Conservation (phyloP, 768 basidiomycete genomes). For the Chiua virens region DNA sequence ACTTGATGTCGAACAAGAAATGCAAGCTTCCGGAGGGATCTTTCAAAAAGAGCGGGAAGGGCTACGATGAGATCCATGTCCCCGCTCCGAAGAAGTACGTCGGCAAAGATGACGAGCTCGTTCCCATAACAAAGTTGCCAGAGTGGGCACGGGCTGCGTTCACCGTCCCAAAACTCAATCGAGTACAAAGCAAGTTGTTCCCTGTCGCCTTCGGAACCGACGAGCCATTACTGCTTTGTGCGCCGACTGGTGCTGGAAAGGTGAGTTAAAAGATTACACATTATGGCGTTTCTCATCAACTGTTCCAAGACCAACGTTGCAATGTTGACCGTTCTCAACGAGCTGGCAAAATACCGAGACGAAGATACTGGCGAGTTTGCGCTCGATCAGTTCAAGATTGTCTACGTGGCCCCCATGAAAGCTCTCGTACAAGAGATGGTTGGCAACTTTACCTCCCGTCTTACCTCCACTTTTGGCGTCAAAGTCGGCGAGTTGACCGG, state of each 20-base stretch:
- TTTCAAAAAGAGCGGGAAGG: slow-evolving; percentile 94
- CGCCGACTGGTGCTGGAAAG: slow-evolving; percentile 98
- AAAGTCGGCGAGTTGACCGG: slow-evolving; percentile 95
- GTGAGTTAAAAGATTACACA: slow-evolving; percentile 41
- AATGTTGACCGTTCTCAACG: slow-evolving; percentile 91
- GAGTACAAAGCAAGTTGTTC: slow-evolving; percentile 90
- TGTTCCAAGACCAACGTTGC: slow-evolving; percentile 88
- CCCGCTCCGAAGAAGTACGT: slow-evolving; percentile 85
- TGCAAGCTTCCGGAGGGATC: slow-evolving; percentile 97
- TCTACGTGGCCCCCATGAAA: slow-evolving; percentile 99
- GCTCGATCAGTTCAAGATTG: slow-evolving; percentile 89
- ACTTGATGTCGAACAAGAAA: slow-evolving; percentile 98
- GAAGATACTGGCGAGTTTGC: slow-evolving; percentile 78
- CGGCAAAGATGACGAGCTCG: slow-evolving; percentile 59
- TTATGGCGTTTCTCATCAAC: slow-evolving; percentile 10
- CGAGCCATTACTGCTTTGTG: slow-evolving; percentile 93
- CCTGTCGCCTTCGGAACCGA: slow-evolving; percentile 94
- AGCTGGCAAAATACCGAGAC: slow-evolving; percentile 85
- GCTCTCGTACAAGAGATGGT: slow-evolving; percentile 99
- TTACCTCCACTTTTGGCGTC: slow-evolving; percentile 62
- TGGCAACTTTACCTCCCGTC: slow-evolving; percentile 83
- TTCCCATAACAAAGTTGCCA: slow-evolving; percentile 73
- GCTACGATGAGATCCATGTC: slow-evolving; percentile 97
- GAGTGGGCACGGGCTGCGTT: slow-evolving; percentile 89
- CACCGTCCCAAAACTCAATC: slow-evolving; percentile 77